Evolutionary conservation across 2,329 filamentous ascomycete genomes (phyloP).

Genomic region (Uncinocarpus reesii): DNA sequence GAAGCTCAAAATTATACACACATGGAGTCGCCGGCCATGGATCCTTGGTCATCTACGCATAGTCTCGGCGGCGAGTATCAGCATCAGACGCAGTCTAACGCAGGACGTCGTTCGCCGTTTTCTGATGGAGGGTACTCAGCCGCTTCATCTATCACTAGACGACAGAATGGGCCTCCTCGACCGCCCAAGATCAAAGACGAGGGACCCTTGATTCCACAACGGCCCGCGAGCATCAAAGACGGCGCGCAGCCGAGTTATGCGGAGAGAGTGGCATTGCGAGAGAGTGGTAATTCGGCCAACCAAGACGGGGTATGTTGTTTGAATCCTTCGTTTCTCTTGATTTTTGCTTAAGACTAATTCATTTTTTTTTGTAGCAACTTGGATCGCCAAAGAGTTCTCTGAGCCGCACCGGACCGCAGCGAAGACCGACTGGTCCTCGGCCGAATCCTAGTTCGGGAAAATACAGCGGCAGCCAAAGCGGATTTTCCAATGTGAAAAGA

Average conservation of each 20-base stretch:
- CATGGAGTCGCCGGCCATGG: constrained; percentile 35
- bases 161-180: constrained; percentile 37
- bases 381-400: constrained; percentile 25
- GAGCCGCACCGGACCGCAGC: constrained; percentile 26
- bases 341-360: neutral
- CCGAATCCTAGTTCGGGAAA: constrained; percentile 32
- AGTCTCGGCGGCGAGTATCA: constrained; percentile 27
- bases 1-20: constrained; percentile 47
- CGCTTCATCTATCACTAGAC: constrained; percentile 27
- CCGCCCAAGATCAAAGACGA: constrained; percentile 48
- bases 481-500: constrained; percentile 20
- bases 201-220: constrained; percentile 49
- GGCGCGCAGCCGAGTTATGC: constrained; percentile 30
- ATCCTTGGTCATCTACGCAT: constrained; percentile 38
- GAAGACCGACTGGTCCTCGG: constrained; percentile 41
- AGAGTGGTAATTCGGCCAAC: constrained; percentile 20
- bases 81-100: constrained; percentile 22
- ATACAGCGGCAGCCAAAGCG: constrained; percentile 18
- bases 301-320: constrained; percentile 22
- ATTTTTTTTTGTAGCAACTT: constrained; percentile 16
- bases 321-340: neutral
- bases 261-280: constrained; percentile 34
- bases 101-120: constrained; percentile 36
- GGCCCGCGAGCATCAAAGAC: constrained; percentile 33
- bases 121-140: constrained; percentile 41